These are phyloP conservation scores for Alternaria gaisen DNA, from an alignment of 2,329 filamentous ascomycete genomes.

Conservation along the genomic window DNA sequence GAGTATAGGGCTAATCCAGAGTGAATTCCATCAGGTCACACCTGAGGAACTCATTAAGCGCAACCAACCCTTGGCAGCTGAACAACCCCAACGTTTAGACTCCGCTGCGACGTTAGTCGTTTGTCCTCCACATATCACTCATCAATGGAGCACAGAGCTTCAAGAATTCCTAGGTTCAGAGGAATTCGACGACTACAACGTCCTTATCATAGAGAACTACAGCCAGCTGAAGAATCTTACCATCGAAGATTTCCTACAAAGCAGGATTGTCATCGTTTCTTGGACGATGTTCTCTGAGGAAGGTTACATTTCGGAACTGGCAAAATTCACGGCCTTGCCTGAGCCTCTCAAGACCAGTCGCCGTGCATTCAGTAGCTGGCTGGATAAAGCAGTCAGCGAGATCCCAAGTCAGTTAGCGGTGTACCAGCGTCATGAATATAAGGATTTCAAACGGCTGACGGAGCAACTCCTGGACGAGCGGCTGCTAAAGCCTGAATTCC, in stretches of 20 bases:
- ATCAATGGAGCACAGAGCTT: conserved; percentile 68
- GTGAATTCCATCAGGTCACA: conserved; percentile 46
- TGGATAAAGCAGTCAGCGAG: conserved; percentile 54
- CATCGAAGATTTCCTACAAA: conserved; percentile 54
- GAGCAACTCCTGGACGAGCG: conserved; percentile 29
- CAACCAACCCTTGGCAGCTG: conserved; percentile 14
- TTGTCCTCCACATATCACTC: conserved; percentile 63
- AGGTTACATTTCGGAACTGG: conserved; percentile 60
- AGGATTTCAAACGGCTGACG: conserved; percentile 41
- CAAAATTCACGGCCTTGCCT: conserved; percentile 60
- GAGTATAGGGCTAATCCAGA: conserved; percentile 64
- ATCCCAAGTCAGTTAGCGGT: conserved; percentile 55
- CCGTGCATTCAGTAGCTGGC: conserved; percentile 64
- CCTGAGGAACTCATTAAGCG: conserved; percentile 20
- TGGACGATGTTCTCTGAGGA: conserved; percentile 59
- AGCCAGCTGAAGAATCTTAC: conserved; percentile 53
- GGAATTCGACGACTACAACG: conserved; percentile 44
- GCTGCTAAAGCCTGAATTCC: conserved; percentile 47
- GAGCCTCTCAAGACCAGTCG: conserved; percentile 47
- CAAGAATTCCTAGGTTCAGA: conserved; percentile 57
- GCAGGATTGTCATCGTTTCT: conserved; percentile 66
- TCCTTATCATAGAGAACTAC: conserved; percentile 57
- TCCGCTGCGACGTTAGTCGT: conserved; percentile 64
- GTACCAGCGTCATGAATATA: conserved; percentile 42
- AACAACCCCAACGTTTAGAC: conserved; percentile 47